Evolutionary conservation across 192 early-diverging fungal species (phyloP).

Genomic region (Coemansia javaensis): DNA sequence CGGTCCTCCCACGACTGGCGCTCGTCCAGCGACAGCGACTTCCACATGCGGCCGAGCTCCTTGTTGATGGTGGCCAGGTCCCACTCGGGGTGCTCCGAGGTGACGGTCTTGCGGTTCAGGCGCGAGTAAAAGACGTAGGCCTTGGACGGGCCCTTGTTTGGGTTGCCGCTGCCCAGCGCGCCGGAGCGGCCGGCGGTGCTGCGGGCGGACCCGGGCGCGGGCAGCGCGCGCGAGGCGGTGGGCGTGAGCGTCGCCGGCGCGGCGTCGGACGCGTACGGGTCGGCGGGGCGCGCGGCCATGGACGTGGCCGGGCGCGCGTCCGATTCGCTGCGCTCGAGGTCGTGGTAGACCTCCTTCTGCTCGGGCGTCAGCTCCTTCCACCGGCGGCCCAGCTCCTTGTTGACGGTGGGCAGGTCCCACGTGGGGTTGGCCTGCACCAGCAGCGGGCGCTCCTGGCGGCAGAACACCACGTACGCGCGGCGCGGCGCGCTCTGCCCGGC

Average conservation of each 20-base stretch:
- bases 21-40: constrained; percentile 30
- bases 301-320: constrained; percentile 19
- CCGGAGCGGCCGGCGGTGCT: constrained; percentile 9
- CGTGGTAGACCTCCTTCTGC: constrained; percentile 31
- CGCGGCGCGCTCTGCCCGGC: constrained; percentile 34
- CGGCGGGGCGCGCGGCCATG: no score
- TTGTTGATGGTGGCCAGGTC: constrained; percentile 47
- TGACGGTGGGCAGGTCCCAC: constrained; percentile 49
- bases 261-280: not conserved
- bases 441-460: constrained; percentile 36
- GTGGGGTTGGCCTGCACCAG: constrained; percentile 30
- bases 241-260: not conserved
- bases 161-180: constrained; percentile 14
- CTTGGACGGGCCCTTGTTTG: constrained; percentile 49
- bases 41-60: constrained; percentile 50
- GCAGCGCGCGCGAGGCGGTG: no score
- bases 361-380: constrained; percentile 46
- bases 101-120: constrained; percentile 32
- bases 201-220: not conserved
- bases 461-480: constrained; percentile 49
- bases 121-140: constrained; percentile 48
- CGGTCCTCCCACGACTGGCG: constrained; percentile 39
- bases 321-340: constrained; percentile 34
- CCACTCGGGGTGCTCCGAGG: constrained; percentile 36
- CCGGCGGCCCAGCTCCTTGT: constrained; percentile 49